Evolutionary conservation across 768 basidiomycete genomes (phyloP).

Genomic region (Serendipita indica): DNA sequence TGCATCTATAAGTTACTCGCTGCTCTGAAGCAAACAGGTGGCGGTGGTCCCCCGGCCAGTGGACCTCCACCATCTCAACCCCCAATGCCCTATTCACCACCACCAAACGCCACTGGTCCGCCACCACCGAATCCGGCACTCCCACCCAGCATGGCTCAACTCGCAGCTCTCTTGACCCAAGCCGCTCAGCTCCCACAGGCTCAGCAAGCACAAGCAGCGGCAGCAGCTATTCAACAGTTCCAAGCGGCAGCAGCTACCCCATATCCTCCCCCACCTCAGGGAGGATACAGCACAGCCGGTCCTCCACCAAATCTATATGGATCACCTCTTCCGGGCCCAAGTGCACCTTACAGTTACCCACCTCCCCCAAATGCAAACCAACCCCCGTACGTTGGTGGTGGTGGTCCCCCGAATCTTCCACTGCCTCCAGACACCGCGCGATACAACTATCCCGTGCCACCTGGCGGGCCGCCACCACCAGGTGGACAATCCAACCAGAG

Average conservation of each 20-base stretch:
- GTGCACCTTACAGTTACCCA: not conserved
- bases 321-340: too few species aligned
- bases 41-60: conserved; percentile 18
- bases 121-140: not conserved
- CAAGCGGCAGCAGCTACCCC: not conserved
- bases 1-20: conserved; percentile 40
- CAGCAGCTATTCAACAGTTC: conserved; percentile 5
- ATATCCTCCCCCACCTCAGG: too few species aligned
- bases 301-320: not conserved
- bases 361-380: not conserved
- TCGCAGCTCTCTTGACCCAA: not conserved
- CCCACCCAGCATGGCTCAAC: not conserved
- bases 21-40: conserved; percentile 58
- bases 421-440: not conserved
- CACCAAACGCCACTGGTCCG: not conserved
- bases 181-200: not conserved
- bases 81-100: not conserved
- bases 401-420: not conserved
- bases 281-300: too few species aligned
- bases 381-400: not conserved
- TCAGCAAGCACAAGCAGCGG: not conserved
- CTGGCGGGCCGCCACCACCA: not conserved
- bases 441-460: not conserved
- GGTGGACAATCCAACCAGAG: not conserved
- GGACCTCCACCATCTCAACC: not conserved